phyloP scores from a whole-genome alignment of 2,329 filamentous ascomycete species.

The Xylaria hypoxylon region DNA sequence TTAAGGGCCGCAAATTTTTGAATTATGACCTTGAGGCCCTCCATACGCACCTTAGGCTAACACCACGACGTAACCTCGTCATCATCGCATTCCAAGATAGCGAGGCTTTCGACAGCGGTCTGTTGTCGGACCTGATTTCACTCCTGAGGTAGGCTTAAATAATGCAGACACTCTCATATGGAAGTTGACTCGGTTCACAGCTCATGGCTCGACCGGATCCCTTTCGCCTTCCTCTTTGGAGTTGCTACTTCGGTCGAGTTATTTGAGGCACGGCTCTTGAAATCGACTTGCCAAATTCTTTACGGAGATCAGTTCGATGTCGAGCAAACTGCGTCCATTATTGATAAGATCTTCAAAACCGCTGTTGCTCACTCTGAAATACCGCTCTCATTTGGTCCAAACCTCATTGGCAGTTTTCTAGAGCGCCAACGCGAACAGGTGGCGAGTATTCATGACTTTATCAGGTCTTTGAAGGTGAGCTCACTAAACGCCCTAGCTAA shows the following conservation, averaged over 20 bases:
- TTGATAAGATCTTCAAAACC: constrained; percentile 77
- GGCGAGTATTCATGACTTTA: constrained; percentile 78
- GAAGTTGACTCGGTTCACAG: constrained; percentile 37
- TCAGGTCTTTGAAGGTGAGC: constrained; percentile 73
- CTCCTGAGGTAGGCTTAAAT: constrained; percentile 70
- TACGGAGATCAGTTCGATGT: constrained; percentile 81
- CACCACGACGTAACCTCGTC: constrained; percentile 65
- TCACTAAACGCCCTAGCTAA: background rate
- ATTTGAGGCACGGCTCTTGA: constrained; percentile 78
- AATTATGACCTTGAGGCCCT: constrained; percentile 84
- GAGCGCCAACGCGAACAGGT: constrained; percentile 82
- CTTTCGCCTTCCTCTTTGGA: constrained; percentile 81
- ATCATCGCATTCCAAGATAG: constrained; percentile 83
- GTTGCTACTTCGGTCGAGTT: constrained; percentile 85
- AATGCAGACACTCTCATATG: constrained; percentile 40
- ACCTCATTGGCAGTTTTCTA: constrained; percentile 71
- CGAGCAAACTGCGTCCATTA: constrained; percentile 75
- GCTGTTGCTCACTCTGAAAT: constrained; percentile 70
- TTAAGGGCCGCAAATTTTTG: constrained; percentile 72
- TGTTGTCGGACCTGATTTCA: constrained; percentile 78
- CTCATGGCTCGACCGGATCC: constrained; percentile 79
- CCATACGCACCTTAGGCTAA: constrained; percentile 67
- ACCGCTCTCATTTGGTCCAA: constrained; percentile 71
- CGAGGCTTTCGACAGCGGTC: constrained; percentile 79
- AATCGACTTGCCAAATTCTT: constrained; percentile 74